Base-by-base conservation (phyloP, 768 basidiomycete genomes). In the Podaxis sp. region DNA sequence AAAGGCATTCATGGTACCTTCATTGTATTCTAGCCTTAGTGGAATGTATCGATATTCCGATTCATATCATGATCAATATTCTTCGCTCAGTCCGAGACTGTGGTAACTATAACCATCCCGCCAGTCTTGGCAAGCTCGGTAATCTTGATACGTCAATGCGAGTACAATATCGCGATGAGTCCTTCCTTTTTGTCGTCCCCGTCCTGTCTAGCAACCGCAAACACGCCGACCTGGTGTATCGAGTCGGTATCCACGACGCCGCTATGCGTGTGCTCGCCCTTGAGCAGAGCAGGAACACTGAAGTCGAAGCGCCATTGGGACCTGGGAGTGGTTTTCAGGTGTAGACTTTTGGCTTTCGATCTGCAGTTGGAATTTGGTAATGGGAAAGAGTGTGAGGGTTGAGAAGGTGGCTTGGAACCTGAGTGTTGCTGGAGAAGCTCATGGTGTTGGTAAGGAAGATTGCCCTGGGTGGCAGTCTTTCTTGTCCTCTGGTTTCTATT, bases 81-180 rank as follows among this genome's bases (percentile, higher is more conserved):
- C 53, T 44, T 46, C 54, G 54, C 56, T 26, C 49, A 38, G 36
- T 26, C 26, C 55, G 63, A 57, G 67, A 63, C 64, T 66, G 51
- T 61, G 60, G 44, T 48, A 51, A 52, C 56, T 59, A 44, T 54
- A 9, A 33, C 30, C 30, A 33, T 13, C 15, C 76, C 79, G 3
- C 85, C 88, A 63, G 84, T 78, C 74, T 92, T 91, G 68, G 96
- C 82, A 46, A 99, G 79, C 56, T 96, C 92, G 46, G 90, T 92
- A 57, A 98, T 94, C 69, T 81, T 84, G 68, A 97, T 95, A 58
- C 96, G 81, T 63, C 95, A 82, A 73, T 98, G 95, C 3, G 95
- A 96, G 74, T 96, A 97, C 57, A 97, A 79, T 19, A 97, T 96
- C 17, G 93, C 95, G 5, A 95, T 98, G n/a, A 97, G 79, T 19